Evolutionary conservation across 306 rosid genomes (phyloP).

Genomic region (Dryas octopetala): DNA sequence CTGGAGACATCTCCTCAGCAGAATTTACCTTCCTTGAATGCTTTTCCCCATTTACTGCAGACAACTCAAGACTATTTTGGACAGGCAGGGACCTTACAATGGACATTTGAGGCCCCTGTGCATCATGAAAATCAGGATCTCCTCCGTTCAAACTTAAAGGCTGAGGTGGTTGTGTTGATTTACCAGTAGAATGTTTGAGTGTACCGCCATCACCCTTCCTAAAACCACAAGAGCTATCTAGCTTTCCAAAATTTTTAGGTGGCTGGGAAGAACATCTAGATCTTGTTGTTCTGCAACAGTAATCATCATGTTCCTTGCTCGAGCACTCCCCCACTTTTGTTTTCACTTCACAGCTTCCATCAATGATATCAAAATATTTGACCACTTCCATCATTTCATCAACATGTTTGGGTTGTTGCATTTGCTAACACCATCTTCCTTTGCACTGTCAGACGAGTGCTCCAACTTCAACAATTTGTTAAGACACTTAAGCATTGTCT

Average conservation of each 20-base stretch:
- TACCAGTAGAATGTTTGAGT: constrained; percentile 17
- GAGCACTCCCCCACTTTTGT: constrained; percentile 22
- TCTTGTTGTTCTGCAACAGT: constrained; percentile 22
- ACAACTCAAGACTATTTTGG: constrained; percentile 35
- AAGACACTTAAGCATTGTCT: not conserved
- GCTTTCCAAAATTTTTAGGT: constrained; percentile 13
- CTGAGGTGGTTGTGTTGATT: constrained; percentile 24
- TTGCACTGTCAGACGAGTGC: constrained; percentile 22
- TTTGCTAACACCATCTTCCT: constrained; percentile 21
- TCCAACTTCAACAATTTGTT: constrained; percentile 32
- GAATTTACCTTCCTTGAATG: constrained; percentile 22
- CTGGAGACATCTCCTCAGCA: constrained; percentile 21
- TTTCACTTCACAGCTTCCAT: constrained; percentile 24
- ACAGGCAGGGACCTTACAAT: not conserved
- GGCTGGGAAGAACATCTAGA: constrained; percentile 36
- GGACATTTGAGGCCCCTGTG: constrained; percentile 18
- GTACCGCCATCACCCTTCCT: not conserved
- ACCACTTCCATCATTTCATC: constrained; percentile 8
- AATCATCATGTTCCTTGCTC: constrained; percentile 16
- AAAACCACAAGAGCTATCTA: constrained; percentile 12
- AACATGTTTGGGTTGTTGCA: constrained; percentile 17
- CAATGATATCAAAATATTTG: constrained; percentile 10
- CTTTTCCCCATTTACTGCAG: constrained; percentile 25
- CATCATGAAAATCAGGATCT: constrained; percentile 16
- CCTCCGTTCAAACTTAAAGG: constrained; percentile 24